phyloP scores from a whole-genome alignment of 495 filamentous ascomycete species.

The Podospora pseudoanserina region DNA sequence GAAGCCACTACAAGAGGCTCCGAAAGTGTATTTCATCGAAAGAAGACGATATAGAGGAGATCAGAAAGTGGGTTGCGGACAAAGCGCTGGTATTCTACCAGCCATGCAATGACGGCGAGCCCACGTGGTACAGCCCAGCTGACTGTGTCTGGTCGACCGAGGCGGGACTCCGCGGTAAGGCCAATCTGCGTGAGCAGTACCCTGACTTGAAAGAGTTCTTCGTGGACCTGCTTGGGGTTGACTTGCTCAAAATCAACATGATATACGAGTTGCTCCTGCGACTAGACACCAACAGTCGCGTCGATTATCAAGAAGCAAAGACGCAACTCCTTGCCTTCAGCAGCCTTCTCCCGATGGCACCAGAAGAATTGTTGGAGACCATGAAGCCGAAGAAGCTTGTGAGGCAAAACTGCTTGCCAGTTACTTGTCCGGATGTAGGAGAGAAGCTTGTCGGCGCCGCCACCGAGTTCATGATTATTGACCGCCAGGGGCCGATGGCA shows the following conservation, averaged over 20 bases:
- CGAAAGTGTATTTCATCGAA: too few relatives aligned
- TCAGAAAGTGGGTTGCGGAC: too few relatives aligned
- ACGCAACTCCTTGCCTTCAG: neutral
- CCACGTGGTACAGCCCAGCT: too few relatives aligned
- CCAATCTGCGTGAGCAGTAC: constrained; percentile 30
- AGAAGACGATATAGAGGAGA: too few relatives aligned
- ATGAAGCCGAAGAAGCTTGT: too few relatives aligned
- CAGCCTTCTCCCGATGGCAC: constrained; percentile 5
- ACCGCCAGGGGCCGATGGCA: constrained; percentile 29
- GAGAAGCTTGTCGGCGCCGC: too few relatives aligned
- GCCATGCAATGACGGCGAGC: too few relatives aligned
- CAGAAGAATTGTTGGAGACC: too few relatives aligned
- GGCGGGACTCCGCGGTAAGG: constrained; percentile 16
- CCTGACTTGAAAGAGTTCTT: constrained; percentile 33
- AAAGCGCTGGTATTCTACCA: too few relatives aligned
- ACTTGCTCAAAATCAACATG: constrained; percentile 29
- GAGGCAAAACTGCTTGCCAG: neutral
- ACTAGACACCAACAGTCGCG: too few relatives aligned
- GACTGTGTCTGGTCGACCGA: neutral
- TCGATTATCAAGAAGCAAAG: too few relatives aligned
- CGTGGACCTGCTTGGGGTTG: constrained; percentile 29
- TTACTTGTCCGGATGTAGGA: neutral
- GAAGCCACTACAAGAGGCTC: too few relatives aligned
- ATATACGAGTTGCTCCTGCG: constrained; percentile 32
- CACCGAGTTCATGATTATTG: constrained; percentile 34